Base-by-base conservation (phyloP, 2,329 filamentous ascomycete genomes). In the Calonectria crousiana region DNA sequence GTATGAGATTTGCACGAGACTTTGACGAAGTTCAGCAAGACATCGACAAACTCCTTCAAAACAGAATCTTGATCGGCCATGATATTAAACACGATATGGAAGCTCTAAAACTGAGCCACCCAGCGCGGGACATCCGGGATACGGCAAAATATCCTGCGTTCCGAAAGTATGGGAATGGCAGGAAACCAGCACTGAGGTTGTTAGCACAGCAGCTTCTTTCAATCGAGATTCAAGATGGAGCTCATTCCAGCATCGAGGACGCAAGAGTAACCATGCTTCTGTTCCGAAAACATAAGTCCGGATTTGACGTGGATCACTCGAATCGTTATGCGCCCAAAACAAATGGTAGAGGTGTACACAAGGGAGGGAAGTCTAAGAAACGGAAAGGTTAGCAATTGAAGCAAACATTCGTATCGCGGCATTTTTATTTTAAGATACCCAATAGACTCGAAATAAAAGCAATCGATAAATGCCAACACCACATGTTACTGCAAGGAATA, bases 251-350 rank as follows among this genome's bases (percentile, higher is more conserved):
- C 83, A 86, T 93, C 76, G 88, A 93, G 86, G 97, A 99, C 87
- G 97, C 97, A 2, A 89, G 95, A 78, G 95, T 95, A 6, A 93
- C 95, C 0, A 98, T 99, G 95, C 86, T 96, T 71, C 86, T 99
- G 52, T 98, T 98, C 82, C 90, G 94, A 75, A 91, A 92, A 77
- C 92, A 95, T 83, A 98, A 98, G 86, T 89, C 92, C 23, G 94
- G 90, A 0, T 98, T 99, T 82, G 97, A 98, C 82, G 87, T 92
- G 72, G 95, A 98, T 82, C 92, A 95, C 83, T 87, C 92, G 71
- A 93, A 92, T 83, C 91, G 90, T 72, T 97, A 90, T 83, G 88
- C 89, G 4, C 82, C 86, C 9, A 85, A 79, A 69, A 71, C 77
- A 34, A 23, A 69, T 64, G 71, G 68, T 34, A 77, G 67, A 52